Base-by-base conservation (phyloP, 140 eudicot species). In the Ambrosia hybrid region DNA sequence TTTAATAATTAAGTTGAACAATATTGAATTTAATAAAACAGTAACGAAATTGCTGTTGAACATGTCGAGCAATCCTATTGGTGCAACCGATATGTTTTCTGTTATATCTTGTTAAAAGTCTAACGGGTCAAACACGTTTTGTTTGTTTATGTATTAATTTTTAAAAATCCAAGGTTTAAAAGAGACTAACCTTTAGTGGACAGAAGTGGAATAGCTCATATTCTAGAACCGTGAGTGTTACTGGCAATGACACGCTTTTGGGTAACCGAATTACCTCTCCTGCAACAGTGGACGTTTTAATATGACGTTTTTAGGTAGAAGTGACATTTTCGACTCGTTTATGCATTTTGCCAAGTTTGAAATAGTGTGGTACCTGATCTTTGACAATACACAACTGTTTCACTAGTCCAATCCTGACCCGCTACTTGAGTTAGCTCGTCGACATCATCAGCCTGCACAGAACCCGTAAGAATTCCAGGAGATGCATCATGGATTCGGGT, bases 41-140 rank as follows among this genome's bases (percentile, higher is more conserved):
- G 30, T 21, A 21, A 21, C 30, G 30, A 21, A 21, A 43, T 91
- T 51, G n/a, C 83, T 53, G 66, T 92, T 92, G 85, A 79, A 87
- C 98, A 92, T 92, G 80, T 85, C 89, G 3, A 89, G 90, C 78
- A 92, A 67, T 9, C 98, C 96, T 59, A 92, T 89, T 33, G 96
- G 89, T 6, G 98, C 96, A 33, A 89, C 84, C 1, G 88, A 82
- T 16, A 92, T 84, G 85, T 64, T 84, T 51, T 76, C 83, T 9
- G 89, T 73, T 65, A 92, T 72, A 48, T 89, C 82, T 96, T 90
- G 91, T 80, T 74, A 39, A 13, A 38, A 62, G 48, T 62, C 21
- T 41, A 71, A 34, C 41, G 30, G 21, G n/a, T 37, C 51, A 43
- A 13, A 52, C 49, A 59, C 68, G 30, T 66, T 63, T 2, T 55